A percentile compares a stretch with the other conserved stretches of the same genome.
These are phyloP conservation scores for Botrytis fragariae DNA, from an alignment of 2,329 filamentous ascomycete species.

Conservation along the genomic window DNA sequence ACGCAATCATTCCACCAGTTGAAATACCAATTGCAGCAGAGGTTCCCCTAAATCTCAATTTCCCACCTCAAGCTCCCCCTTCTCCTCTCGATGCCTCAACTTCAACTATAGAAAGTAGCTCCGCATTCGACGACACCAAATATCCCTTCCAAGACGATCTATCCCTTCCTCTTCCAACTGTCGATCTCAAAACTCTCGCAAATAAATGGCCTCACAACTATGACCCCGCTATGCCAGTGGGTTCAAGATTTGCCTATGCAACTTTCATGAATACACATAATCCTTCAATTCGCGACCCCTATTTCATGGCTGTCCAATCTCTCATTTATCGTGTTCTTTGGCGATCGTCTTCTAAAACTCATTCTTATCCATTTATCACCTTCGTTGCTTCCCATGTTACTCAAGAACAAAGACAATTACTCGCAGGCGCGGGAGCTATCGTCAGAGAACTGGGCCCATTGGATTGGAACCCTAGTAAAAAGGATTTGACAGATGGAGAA, in stretches of 20 bases:
- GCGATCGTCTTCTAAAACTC: conserved; percentile 15
- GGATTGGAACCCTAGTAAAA: conserved; percentile 19
- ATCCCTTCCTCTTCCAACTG: background rate
- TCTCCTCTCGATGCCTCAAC: background rate
- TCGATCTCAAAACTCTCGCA: background rate
- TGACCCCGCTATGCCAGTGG: conserved; percentile 42
- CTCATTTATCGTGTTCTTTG: conserved; percentile 25
- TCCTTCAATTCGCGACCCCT: conserved; percentile 21
- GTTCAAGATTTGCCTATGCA: conserved; percentile 18
- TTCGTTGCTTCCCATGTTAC: conserved; percentile 24
- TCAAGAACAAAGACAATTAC: conserved; percentile 18
- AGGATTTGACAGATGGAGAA: background rate
- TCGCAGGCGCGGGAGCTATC: conserved; percentile 24
- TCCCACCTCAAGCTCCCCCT: background rate
- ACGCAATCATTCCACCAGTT: background rate
- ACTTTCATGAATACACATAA: conserved; percentile 24
- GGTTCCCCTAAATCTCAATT: background rate
- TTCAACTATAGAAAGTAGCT: background rate
- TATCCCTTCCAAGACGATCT: conserved; percentile 19
- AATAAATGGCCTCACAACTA: conserved; percentile 18
- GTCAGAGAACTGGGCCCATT: conserved; percentile 21
- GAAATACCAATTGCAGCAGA: background rate
- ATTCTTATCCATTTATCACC: conserved; percentile 23
- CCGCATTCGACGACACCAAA: conserved; percentile 14
- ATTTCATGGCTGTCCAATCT: conserved; percentile 25